Evolutionary conservation across 1,284 basidiomycete genomes (phyloP).

Genomic region (Takashimella koratensis): DNA sequence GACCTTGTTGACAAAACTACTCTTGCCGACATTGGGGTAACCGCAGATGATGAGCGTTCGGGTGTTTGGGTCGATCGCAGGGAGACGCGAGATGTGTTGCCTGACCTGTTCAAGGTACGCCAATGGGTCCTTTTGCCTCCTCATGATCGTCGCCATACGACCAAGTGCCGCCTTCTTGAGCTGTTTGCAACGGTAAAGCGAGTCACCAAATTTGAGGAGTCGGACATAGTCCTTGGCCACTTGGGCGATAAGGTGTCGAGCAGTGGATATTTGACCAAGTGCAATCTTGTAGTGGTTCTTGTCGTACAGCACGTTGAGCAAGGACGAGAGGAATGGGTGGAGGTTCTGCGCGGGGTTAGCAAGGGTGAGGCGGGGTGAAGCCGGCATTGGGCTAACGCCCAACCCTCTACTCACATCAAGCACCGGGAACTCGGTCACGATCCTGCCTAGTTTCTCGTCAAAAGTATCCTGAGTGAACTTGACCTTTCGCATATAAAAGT

Average conservation of each 20-base stretch:
- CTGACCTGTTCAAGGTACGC: slow-evolving; percentile 96
- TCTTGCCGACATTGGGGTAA: slow-evolving; percentile 97
- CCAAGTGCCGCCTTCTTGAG: slow-evolving; percentile 91
- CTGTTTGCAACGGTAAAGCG: slow-evolving; percentile 93
- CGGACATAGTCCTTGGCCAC: slow-evolving; percentile 94
- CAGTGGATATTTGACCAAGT: slow-evolving; percentile 87
- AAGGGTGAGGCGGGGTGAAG: neutral
- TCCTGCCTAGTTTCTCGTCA: slow-evolving; percentile 91
- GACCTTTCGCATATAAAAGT: slow-evolving; percentile 96
- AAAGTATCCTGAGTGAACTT: slow-evolving; percentile 98
- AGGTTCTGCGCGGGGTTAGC: slow-evolving; percentile 62
- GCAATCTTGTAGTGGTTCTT: slow-evolving; percentile 99
- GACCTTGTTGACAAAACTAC: slow-evolving; percentile 96
- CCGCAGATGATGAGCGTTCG: slow-evolving; percentile 92
- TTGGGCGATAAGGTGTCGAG: slow-evolving; percentile 88
- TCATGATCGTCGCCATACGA: slow-evolving; percentile 97
- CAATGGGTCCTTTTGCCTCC: slow-evolving; percentile 90
- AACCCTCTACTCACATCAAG: slow-evolving; percentile 65
- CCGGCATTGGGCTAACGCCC: neutral
- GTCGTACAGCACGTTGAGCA: slow-evolving; percentile 96
- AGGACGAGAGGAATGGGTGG: slow-evolving; percentile 87
- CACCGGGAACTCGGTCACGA: slow-evolving; percentile 93
- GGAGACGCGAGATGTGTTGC: slow-evolving; percentile 94
- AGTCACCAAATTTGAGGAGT: slow-evolving; percentile 92
- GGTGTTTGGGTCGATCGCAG: slow-evolving; percentile 90